Percentiles rank a stretch among this genome's conserved stretches.
These are phyloP conservation scores for Psilocybe cyanescens DNA, from an alignment of 768 basidiomycete genomes.

Conservation along the genomic window DNA sequence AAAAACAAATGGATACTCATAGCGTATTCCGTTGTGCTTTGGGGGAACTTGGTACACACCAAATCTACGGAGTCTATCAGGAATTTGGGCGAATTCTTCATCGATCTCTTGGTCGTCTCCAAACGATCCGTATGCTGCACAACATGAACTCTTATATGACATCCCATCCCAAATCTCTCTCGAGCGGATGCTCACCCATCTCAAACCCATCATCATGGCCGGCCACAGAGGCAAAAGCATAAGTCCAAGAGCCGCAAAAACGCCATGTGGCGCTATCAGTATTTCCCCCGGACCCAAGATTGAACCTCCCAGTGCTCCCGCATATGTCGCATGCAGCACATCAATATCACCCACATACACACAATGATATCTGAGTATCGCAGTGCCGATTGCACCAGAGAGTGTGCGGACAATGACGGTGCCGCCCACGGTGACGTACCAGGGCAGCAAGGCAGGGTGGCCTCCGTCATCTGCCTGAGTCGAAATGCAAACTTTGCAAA, in stretches of 20 bases:
- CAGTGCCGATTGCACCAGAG: too few species aligned
- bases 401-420: too few species aligned
- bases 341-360: too few species aligned
- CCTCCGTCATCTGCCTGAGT: too few species aligned
- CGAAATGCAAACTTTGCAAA: too few species aligned
- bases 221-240: conserved; percentile 23
- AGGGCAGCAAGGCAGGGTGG: too few species aligned
- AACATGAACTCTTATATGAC: conserved; percentile 19
- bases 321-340: too few species aligned
- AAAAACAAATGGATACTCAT: not conserved
- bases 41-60: not conserved
- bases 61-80: not conserved
- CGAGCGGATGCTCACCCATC: conserved; percentile 18
- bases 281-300: too few species aligned
- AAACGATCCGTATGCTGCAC: conserved; percentile 23
- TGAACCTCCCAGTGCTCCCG: too few species aligned
- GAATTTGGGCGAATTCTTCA: conserved; percentile 15
- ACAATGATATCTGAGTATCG: too few species aligned
- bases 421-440: too few species aligned
- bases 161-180: conserved; percentile 22
- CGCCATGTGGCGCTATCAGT: too few species aligned
- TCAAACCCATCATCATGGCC: conserved; percentile 23
- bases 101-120: conserved; percentile 26
- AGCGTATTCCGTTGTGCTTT: not conserved
- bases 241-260: conserved; percentile 16